phyloP scores from a whole-genome alignment of 805 yeast genomes.

The Saturnispora dispora region DNA sequence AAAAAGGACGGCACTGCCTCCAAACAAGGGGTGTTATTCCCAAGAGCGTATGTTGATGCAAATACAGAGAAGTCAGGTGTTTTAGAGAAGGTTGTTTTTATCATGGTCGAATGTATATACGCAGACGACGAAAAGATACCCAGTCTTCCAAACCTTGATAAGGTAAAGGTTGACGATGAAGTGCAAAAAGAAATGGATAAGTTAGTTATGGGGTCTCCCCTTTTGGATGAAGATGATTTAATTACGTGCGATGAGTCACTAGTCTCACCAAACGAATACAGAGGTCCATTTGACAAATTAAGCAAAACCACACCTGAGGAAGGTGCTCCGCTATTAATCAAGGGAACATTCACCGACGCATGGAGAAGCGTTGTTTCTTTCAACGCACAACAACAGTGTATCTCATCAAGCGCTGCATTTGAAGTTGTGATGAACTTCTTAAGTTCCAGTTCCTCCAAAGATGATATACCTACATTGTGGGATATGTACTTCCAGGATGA shows the following conservation, averaged over 20 bases:
- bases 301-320: neutral
- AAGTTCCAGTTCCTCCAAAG: neutral
- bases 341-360: constrained; percentile 1
- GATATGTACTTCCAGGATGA: constrained; percentile 4
- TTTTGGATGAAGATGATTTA: constrained; percentile 16
- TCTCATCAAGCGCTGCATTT: constrained; percentile 1
- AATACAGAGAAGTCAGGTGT: constrained; percentile 15
- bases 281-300: constrained; percentile 3
- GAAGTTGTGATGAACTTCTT: neutral
- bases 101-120: constrained; percentile 54
- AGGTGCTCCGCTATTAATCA: neutral
- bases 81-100: constrained; percentile 31
- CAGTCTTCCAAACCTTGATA: constrained; percentile 34
- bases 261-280: neutral
- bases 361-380: constrained; percentile 1
- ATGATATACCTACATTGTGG: constrained; percentile 2
- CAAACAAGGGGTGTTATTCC: constrained; percentile 12
- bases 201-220: constrained; percentile 30
- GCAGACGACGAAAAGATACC: constrained; percentile 51
- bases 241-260: constrained; percentile 1
- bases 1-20: constrained; percentile 31
- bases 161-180: constrained; percentile 24
- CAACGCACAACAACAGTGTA: neutral
- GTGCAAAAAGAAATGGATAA: constrained; percentile 39
- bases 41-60: constrained; percentile 19